A percentile compares a stretch with the other conserved stretches of the same genome.
phyloP scores from a whole-genome alignment of 768 basidiomycete genomes.

The Pleurotus salmoneostramineus region DNA sequence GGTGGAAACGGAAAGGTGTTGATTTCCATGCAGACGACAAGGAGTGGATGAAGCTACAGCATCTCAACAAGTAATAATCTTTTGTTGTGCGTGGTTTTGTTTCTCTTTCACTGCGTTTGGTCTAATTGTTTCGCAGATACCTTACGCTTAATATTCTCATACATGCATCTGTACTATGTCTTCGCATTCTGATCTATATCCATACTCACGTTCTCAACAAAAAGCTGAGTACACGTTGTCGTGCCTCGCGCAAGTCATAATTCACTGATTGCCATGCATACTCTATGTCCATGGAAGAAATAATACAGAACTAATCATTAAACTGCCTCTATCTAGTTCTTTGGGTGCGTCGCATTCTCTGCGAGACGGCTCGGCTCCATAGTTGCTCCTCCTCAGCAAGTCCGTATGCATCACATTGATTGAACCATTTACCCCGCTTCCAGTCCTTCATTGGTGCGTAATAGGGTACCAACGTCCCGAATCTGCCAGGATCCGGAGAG shows the following conservation, averaged over 20 bases:
- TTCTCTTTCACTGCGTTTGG: constrained; percentile 12
- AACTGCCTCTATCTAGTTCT: too few relatives aligned
- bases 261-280: too few relatives aligned
- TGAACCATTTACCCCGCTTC: background rate
- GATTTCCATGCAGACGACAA: constrained; percentile 82
- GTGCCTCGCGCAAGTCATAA: too few relatives aligned
- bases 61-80: constrained; percentile 48
- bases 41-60: constrained; percentile 86
- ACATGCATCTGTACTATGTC: constrained; percentile 1
- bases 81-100: constrained; percentile 1
- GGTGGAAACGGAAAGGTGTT: constrained; percentile 82
- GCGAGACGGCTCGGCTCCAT: background rate
- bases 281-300: too few relatives aligned
- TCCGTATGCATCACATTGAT: background rate
- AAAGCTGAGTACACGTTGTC: too few relatives aligned
- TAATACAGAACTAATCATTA: too few relatives aligned
- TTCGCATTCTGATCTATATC: background rate
- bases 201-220: too few relatives aligned
- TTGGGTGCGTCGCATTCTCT: background rate
- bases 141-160: constrained; percentile 1
- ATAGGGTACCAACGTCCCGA: background rate
- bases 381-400: background rate
- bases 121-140: background rate
- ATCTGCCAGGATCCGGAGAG: background rate
- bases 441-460: background rate